Conservation (phyloP, 2,329 filamentous ascomycete genomes). For the Microcyclospora tardicrescens region DNA sequence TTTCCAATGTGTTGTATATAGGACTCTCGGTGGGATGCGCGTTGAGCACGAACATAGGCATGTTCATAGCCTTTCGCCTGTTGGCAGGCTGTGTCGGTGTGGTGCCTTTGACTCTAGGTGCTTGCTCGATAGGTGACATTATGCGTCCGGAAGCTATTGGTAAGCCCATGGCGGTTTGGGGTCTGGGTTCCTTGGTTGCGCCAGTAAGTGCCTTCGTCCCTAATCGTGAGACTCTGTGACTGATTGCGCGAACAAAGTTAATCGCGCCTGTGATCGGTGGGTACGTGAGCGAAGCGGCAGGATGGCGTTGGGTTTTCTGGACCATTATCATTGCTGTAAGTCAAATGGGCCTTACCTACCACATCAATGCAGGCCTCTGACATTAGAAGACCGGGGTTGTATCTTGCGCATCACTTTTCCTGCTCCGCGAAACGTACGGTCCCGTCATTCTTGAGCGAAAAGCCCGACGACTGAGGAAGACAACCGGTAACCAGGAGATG, state of each 20-base stretch:
- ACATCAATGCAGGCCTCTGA: no score
- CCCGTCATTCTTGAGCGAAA: conserved; percentile 34
- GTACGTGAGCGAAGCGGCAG: conserved; percentile 34
- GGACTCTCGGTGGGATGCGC: conserved; percentile 3
- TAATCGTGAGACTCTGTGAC: not conserved
- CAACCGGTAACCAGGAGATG: conserved; percentile 32
- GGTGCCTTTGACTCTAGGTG: conserved; percentile 21
- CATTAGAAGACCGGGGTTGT: no score
- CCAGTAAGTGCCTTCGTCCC: no score
- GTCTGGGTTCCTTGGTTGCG: conserved; percentile 17
- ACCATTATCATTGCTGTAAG: conserved; percentile 29
- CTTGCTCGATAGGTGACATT: conserved; percentile 9
- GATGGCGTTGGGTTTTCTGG: conserved; percentile 44
- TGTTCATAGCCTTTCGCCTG: conserved; percentile 20
- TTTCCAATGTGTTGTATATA: conserved; percentile 12
- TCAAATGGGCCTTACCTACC: conserved; percentile 17
- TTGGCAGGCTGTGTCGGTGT: conserved; percentile 38
- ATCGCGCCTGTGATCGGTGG: conserved; percentile 38
- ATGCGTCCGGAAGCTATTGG: conserved; percentile 9
- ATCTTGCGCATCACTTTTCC: no score
- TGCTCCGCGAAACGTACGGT: conserved; percentile 35
- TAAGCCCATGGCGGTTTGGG: conserved; percentile 9
- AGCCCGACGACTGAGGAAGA: conserved; percentile 31
- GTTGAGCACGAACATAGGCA: conserved; percentile 6
- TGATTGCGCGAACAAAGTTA: conserved; percentile 24